Conservation (phyloP, 208 protist species). For the Trypanosoma theileri region DNA sequence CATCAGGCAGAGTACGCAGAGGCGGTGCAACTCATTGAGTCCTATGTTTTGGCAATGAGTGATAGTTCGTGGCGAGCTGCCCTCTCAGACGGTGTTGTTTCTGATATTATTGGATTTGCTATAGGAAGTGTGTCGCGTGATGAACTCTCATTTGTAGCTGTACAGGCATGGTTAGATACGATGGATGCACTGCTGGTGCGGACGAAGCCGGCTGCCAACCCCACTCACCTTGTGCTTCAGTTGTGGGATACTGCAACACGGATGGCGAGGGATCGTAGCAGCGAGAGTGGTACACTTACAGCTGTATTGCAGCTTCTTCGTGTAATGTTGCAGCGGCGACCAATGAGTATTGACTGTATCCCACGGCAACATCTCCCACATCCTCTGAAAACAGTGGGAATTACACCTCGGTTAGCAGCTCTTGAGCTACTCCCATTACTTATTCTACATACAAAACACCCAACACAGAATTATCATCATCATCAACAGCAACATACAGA, state of each 20-base stretch:
- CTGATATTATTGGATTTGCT: constrained; percentile 35
- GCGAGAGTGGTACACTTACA: constrained; percentile 18
- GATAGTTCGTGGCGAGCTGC: constrained; percentile 17
- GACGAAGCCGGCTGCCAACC: constrained; percentile 5
- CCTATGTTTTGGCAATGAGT: not conserved
- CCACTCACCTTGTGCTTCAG: constrained; percentile 26
- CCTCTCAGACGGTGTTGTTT: constrained; percentile 22
- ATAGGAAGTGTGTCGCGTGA: constrained; percentile 41
- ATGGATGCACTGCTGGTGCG: constrained; percentile 22
- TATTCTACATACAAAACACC: not conserved
- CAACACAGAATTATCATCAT: not conserved
- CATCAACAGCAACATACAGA: not conserved
- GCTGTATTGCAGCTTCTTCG: constrained; percentile 43
- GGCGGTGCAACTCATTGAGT: constrained; percentile 17
- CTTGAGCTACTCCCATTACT: constrained; percentile 39
- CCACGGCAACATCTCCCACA: constrained; percentile 53
- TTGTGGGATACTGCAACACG: constrained; percentile 36
- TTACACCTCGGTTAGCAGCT: constrained; percentile 40
- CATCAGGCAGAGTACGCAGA: constrained; percentile 13
- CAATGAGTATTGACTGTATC: constrained; percentile 36
- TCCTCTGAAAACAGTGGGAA: constrained; percentile 37
- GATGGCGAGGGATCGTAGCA: constrained; percentile 21
- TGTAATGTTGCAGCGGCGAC: constrained; percentile 41
- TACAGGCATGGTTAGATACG: constrained; percentile 43
- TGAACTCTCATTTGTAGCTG: constrained; percentile 42